These are phyloP conservation scores for Russula griseocarnosa DNA, from an alignment of 768 basidiomycete genomes.

Conservation along the genomic window DNA sequence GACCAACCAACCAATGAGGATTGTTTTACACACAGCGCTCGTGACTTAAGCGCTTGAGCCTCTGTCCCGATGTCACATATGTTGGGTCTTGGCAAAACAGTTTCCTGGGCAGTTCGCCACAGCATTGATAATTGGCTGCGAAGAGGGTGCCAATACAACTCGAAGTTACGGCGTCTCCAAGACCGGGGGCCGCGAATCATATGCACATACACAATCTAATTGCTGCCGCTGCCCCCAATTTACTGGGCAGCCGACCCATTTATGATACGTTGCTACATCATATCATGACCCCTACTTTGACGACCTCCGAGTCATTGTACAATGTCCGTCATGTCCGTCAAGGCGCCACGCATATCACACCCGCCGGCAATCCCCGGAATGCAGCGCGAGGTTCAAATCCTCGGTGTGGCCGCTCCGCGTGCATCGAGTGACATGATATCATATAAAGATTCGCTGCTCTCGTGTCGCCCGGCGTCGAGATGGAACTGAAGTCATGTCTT, in stretches of 20 bases:
- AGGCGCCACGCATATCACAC: constrained; percentile 56
- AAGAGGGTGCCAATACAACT: neutral
- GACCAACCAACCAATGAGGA: no score
- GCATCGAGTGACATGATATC: constrained; percentile 84
- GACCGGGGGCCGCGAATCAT: no score
- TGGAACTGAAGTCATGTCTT: constrained; percentile 86
- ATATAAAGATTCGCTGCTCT: constrained; percentile 98
- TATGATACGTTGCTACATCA: constrained; percentile 81
- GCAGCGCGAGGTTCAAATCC: constrained; percentile 60
- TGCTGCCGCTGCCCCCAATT: constrained; percentile 43
- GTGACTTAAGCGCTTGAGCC: neutral
- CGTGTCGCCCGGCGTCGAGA: constrained; percentile 81
- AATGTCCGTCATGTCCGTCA: constrained; percentile 78
- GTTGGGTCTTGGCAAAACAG: no score
- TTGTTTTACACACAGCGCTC: no score
- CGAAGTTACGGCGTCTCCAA: no score
- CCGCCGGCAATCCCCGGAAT: constrained; percentile 51
- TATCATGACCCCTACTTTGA: constrained; percentile 84
- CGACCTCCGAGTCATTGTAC: constrained; percentile 72
- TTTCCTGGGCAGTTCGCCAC: neutral
- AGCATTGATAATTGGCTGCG: neutral
- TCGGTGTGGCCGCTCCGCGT: constrained; percentile 78
- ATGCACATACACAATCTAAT: no score
- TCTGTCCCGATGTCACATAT: neutral
- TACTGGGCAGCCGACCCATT: constrained; percentile 25